A percentile compares a stretch with the other conserved stretches of the same genome.
Evolutionary conservation across 2,329 filamentous ascomycete genomes (phyloP).

Genomic region (Cladophialophora chaetospira): DNA sequence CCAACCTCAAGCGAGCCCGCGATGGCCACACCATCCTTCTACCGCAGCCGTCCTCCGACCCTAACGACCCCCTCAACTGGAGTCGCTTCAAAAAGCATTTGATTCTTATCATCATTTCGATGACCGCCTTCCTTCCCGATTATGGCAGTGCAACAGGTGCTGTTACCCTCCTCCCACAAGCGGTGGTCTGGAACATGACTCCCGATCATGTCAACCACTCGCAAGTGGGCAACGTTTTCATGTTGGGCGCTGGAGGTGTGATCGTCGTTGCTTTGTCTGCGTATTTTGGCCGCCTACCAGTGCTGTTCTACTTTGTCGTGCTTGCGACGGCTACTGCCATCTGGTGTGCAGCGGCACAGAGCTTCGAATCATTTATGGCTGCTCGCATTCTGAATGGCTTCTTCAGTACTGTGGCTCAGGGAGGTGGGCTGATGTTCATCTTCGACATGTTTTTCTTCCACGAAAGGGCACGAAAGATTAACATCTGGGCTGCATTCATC

Average conservation of each 20-base stretch:
- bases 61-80: conserved; percentile 46
- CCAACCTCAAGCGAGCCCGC: conserved; percentile 36
- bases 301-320: conserved; percentile 45
- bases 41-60: conserved; percentile 43
- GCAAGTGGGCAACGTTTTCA: conserved; percentile 47
- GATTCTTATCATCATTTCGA: conserved; percentile 44
- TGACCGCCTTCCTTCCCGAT: conserved; percentile 44
- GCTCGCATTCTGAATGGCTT: conserved; percentile 49
- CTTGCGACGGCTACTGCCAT: conserved; percentile 42
- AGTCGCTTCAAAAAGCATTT: conserved; percentile 38
- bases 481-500: conserved; percentile 43
- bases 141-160: conserved; percentile 47
- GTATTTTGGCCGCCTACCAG: conserved; percentile 49
- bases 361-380: conserved; percentile 45
- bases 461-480: conserved; percentile 45
- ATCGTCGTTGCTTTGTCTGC: conserved; percentile 44
- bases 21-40: conserved; percentile 48
- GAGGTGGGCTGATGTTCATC: conserved; percentile 48
- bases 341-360: conserved; percentile 43
- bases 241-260: conserved; percentile 46
- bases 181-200: conserved; percentile 42
- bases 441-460: conserved; percentile 48
- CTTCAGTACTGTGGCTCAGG: conserved; percentile 47
- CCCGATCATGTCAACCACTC: conserved; percentile 44
- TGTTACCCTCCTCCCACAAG: conserved; percentile 45